Base-by-base conservation (phyloP, 2,329 filamentous ascomycete species). In the Leptodontidium sp. region DNA sequence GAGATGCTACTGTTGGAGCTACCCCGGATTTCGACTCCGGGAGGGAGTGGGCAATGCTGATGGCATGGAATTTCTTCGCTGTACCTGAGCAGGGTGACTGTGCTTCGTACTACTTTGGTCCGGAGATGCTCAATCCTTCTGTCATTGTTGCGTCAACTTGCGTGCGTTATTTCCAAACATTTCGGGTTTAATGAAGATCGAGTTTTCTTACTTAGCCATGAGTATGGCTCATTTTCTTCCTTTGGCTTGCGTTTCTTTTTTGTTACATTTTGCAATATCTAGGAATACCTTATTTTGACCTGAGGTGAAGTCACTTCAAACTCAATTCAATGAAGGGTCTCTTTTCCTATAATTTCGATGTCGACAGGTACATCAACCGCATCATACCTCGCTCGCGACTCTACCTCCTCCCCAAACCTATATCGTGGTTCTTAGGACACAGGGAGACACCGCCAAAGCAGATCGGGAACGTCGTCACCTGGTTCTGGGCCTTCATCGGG, bases 351-450 rank as follows among this genome's bases (percentile, higher is more conserved):
- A 47, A 77, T 61, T 88, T 97, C 80, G 88, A 96, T 80, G 87
- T 97, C 71, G 94, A 97, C 83, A 81, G 80, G n/a, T 88, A 90
- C 77, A 78, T 97, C 62, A 93, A 95, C 78, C 91, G 85, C 2
- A 84, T 88, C 69, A 77, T 97, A 29, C 91, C 91, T 9, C 82
- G 86, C 15, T 90, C 91, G 50, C 87, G 86, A 73, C 86, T 93
- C 78, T 81, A 85, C 35, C 81, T 82, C 55, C 77, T 97, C 1
- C 94, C 93, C 0, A 83, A 82, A 58, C 86, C 86, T 0, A 77
- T 96, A 24, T 86, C 92, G 24, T 86, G 88, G 72, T 91, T 93
- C 73, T 81, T 97, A 1, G 91, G 91, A 12, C 82, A 91, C 75
- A 86, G 90, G 69, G 55, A 61, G n/a, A 50, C 80, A 45, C 68